A percentile compares a stretch with the other conserved stretches of the same genome.
Conservation (phyloP, 495 filamentous ascomycete genomes). For the Aspergillus nanangensis region DNA sequence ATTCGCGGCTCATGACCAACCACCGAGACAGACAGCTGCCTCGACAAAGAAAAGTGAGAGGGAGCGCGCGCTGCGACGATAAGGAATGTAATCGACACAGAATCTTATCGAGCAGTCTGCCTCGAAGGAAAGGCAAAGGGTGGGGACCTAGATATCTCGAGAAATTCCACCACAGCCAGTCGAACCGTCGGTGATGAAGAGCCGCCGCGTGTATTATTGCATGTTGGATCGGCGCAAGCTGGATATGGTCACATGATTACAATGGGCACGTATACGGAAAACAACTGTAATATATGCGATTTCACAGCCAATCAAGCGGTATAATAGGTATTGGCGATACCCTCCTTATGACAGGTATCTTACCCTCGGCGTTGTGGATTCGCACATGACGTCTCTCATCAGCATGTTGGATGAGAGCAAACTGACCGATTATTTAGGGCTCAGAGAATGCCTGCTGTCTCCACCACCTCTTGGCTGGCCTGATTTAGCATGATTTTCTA, state of each 20-base stretch:
- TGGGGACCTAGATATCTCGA: neutral
- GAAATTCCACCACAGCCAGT: neutral
- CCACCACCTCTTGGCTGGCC: slow-evolving; percentile 13
- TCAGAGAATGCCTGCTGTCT: slow-evolving; percentile 8
- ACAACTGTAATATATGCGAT: no score
- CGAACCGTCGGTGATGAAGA: no score
- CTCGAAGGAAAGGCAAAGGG: neutral
- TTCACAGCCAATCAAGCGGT: no score
- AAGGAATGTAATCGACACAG: neutral
- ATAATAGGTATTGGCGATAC: no score
- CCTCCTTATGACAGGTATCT: neutral
- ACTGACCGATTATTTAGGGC: neutral
- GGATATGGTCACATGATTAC: slow-evolving; percentile 13
- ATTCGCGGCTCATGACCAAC: slow-evolving; percentile 5
- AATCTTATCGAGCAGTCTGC: neutral
- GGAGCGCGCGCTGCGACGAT: neutral
- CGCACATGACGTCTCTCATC: slow-evolving; percentile 21
- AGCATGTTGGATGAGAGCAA: neutral
- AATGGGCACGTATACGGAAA: no score
- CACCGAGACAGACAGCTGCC: neutral
- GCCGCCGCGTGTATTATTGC: no score
- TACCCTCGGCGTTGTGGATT: slow-evolving; percentile 12
- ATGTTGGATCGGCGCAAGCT: slow-evolving; percentile 9
- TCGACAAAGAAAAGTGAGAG: neutral
- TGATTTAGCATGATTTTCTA: slow-evolving; percentile 7